Percentiles rank a stretch among this genome's conserved stretches.
Evolutionary conservation across 2,329 filamentous ascomycete genomes (phyloP).

Genomic region (Alternaria infectoria): DNA sequence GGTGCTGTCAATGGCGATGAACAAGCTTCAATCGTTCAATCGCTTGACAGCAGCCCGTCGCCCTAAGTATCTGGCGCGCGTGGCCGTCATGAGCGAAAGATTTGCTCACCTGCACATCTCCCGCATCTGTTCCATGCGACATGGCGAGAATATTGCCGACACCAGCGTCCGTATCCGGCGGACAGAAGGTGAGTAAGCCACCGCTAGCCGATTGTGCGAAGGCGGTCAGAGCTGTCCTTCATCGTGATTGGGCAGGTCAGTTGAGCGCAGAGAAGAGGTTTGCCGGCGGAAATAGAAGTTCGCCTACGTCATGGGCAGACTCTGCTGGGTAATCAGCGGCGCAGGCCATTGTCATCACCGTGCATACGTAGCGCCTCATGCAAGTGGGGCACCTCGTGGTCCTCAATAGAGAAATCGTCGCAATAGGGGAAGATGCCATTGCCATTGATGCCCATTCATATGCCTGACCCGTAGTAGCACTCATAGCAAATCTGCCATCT

Average conservation of each 20-base stretch:
- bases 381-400: background rate
- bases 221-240: background rate
- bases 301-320: constrained; percentile 6
- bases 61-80: background rate
- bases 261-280: background rate
- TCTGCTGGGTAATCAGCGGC: constrained; percentile 5
- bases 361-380: constrained; percentile 3
- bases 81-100: background rate
- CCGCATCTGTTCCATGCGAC: background rate
- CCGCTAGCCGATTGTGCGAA: background rate
- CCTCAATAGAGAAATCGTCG: background rate
- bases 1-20: background rate
- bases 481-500: background rate
- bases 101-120: background rate
- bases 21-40: background rate
- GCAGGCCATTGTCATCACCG: constrained; percentile 1
- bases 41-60: background rate
- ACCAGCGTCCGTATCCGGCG: background rate
- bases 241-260: background rate
- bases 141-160: background rate
- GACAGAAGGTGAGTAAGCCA: constrained; percentile 10
- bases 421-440: background rate
- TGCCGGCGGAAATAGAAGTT: background rate
- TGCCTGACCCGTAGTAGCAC: background rate
- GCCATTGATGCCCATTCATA: background rate